Evolutionary conservation across 2,329 filamentous ascomycete species (phyloP), one percentile per base, ranked within the genome.

Genomic region (Cytospora mali): DNA sequence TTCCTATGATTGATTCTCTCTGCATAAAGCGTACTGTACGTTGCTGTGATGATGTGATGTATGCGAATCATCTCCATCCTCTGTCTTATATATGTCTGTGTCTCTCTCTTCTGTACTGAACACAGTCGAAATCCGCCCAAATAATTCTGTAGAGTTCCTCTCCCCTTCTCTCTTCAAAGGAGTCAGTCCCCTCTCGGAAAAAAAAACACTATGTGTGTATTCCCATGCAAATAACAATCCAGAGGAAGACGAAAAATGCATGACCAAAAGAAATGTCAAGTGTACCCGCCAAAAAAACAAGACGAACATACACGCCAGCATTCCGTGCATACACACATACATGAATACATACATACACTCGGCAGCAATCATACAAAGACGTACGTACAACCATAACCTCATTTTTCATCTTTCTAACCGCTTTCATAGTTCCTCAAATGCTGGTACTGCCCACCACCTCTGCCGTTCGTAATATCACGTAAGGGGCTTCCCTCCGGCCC

Each of bases 81-180:
- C 70, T 59, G 61, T 49, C 63, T 62, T 67, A n/a, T n/a, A n/a
- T n/a, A n/a, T n/a, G n/a, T n/a, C n/a, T n/a, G n/a, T n/a, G n/a
- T n/a, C 68, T 67, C 63, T 68, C 67, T 65, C 64, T 54, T 63
- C 67, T 66, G 25, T 66, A 57, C 64, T 64, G 59, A 66, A 61
- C 61, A 46, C n/a, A 23, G 21, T 23, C 9, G n/a, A 9, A 6
- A 3, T 6, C 58, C 42, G 42, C n/a, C 42, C 42, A 46, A 23
- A 46, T 9, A 23, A 23, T 21, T 46, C n/a, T 13, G 5, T 13
- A 21, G n/a, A 21, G 4, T 42, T 23, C 23, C 39, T 46, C 11
- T 16, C 39, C 9, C 4, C 16, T 46, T 46, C 42, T 21, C 21
- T 46, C 3, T 23, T 18, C 10, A 18, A 39, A n/a, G 16, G n/a